Evolutionary conservation across 192 early-diverging fungal species (phyloP).

Genomic region (Backusella liffmaniae): DNA sequence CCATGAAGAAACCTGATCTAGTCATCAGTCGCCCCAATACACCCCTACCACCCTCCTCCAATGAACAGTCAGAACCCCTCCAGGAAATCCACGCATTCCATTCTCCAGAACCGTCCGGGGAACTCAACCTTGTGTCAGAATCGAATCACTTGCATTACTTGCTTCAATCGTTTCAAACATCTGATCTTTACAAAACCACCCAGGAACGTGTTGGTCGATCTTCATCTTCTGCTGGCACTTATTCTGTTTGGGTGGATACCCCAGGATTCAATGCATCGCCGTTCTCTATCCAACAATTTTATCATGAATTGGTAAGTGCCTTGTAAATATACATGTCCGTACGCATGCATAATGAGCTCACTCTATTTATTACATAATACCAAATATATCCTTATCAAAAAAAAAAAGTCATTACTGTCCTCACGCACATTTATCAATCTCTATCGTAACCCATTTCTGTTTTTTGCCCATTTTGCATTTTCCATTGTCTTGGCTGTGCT

Average conservation of each 20-base stretch:
- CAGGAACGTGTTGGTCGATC: not conserved
- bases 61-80: not conserved
- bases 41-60: not conserved
- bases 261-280: not conserved
- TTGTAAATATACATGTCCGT: not conserved
- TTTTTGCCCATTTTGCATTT: constrained; percentile 57
- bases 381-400: not conserved
- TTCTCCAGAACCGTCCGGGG: not conserved
- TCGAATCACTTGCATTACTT: constrained; percentile 31
- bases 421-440: constrained; percentile 52
- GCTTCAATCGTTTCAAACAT: constrained; percentile 25
- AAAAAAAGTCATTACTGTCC: constrained; percentile 28
- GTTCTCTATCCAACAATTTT: constrained; percentile 22
- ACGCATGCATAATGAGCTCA: not conserved
- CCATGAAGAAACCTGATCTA: constrained; percentile 32
- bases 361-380: not conserved
- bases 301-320: constrained; percentile 27
- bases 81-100: not conserved
- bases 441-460: constrained; percentile 47
- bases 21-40: constrained; percentile 20
- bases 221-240: not conserved
- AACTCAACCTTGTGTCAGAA: constrained; percentile 21
- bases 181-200: not conserved
- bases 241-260: constrained; percentile 19
- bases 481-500: constrained; percentile 57